Conservation (phyloP, 768 basidiomycete genomes). For the Austroboletus festivus region DNA sequence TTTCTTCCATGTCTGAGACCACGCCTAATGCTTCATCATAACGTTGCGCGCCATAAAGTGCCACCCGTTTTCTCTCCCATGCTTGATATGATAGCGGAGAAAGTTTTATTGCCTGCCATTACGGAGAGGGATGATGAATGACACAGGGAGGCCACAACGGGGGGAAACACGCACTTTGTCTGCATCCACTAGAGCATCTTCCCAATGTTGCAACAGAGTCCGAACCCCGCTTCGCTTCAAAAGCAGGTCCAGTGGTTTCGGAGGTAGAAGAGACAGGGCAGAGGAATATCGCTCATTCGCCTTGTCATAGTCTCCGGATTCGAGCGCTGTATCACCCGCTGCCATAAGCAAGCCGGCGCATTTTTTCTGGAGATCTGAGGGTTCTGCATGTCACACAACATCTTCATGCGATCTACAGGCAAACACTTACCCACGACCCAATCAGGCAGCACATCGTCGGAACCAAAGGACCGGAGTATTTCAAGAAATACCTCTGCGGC, state of each 20-base stretch:
- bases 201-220: not conserved
- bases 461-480: not conserved
- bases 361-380: not conserved
- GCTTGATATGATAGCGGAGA: not conserved
- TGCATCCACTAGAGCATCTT: not conserved
- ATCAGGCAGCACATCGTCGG: too few species aligned
- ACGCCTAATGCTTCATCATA: not conserved
- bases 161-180: not conserved
- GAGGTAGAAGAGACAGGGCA: conserved; percentile 1
- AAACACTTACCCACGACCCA: not conserved
- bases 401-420: not conserved
- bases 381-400: not conserved
- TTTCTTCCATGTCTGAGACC: not conserved
- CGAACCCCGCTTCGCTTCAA: not conserved
- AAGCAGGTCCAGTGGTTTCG: not conserved
- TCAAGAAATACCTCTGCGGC: not conserved
- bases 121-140: not conserved
- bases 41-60: not conserved
- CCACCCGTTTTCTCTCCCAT: not conserved
- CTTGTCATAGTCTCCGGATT: not conserved
- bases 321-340: not conserved
- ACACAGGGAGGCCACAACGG: not conserved
- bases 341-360: not conserved
- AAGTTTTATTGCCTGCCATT: not conserved
- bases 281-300: conserved; percentile 7